Conservation (phyloP, 1,284 basidiomycete genomes). For the Tilletia horrida region DNA sequence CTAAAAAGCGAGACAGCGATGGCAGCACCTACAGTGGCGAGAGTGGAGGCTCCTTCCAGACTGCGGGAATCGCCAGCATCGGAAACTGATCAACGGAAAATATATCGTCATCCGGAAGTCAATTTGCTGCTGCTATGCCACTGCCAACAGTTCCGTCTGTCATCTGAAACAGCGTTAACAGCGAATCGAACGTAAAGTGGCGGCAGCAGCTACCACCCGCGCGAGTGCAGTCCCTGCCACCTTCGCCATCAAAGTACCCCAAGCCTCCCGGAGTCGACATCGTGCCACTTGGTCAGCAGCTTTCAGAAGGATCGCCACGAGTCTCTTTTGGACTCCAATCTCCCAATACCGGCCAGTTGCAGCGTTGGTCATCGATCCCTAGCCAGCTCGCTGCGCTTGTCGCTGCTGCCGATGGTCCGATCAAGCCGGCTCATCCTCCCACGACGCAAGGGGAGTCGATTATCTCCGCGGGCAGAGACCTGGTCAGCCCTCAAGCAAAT, state of each 20-base stretch:
- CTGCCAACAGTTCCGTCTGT: conserved; percentile 8
- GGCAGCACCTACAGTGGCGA: conserved; percentile 9
- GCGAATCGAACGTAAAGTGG: conserved; percentile 1
- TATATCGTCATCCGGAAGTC: neutral
- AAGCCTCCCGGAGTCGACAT: neutral
- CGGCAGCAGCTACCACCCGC: conserved; percentile 5
- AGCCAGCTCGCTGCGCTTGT: conserved; percentile 15
- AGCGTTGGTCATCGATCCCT: conserved; percentile 11
- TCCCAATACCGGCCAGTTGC: neutral
- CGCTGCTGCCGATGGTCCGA: conserved; percentile 4
- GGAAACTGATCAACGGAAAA: conserved; percentile 7
- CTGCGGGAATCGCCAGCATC: conserved; percentile 2
- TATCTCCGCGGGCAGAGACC: neutral
- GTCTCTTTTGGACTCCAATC: conserved; percentile 10
- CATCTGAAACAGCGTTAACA: conserved; percentile 16
- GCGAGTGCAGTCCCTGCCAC: conserved; percentile 4
- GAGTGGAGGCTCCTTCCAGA: conserved; percentile 14
- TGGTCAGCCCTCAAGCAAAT: neutral
- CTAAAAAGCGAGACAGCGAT: neutral
- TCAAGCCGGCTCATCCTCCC: neutral
- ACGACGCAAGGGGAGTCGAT: neutral
- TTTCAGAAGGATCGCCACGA: conserved; percentile 1
- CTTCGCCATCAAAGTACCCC: neutral
- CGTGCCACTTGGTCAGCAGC: neutral
- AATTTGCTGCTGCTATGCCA: neutral